Conservation (phyloP, 2,329 filamentous ascomycete genomes). For the Botrytis elliptica region DNA sequence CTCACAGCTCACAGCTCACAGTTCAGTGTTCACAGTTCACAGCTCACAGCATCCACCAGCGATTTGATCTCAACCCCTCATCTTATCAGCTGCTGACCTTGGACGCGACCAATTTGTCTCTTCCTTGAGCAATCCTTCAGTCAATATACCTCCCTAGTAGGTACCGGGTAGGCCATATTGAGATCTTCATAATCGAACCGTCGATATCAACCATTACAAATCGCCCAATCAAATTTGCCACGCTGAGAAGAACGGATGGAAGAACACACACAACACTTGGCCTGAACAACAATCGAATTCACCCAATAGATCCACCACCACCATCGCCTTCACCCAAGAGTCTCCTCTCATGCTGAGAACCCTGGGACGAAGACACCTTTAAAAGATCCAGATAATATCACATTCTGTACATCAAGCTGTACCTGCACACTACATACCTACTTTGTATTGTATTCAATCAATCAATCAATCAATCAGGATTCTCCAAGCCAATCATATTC, state of each 20-base stretch:
- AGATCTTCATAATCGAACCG: neutral
- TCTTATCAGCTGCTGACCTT: constrained; percentile 12
- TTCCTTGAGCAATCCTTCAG: constrained; percentile 3
- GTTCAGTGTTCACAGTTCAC: neutral
- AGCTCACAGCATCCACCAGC: neutral
- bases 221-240: constrained; percentile 1
- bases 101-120: neutral
- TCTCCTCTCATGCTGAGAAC: neutral
- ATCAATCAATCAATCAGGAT: constrained; percentile 6
- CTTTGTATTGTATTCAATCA: neutral
- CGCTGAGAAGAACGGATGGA: neutral
- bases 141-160: neutral
- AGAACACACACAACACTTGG: neutral
- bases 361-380: neutral
- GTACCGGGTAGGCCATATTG: neutral
- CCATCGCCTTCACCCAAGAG: neutral
- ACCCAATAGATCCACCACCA: neutral
- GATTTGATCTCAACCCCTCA: constrained; percentile 10
- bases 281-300: neutral
- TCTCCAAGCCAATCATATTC: neutral
- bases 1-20: no score
- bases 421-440: neutral
- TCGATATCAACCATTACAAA: neutral
- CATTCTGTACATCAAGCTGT: neutral
- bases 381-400: neutral